Evolutionary conservation across 352 stramenopile species (phyloP).

Genomic region (Phytophthora pisi): DNA sequence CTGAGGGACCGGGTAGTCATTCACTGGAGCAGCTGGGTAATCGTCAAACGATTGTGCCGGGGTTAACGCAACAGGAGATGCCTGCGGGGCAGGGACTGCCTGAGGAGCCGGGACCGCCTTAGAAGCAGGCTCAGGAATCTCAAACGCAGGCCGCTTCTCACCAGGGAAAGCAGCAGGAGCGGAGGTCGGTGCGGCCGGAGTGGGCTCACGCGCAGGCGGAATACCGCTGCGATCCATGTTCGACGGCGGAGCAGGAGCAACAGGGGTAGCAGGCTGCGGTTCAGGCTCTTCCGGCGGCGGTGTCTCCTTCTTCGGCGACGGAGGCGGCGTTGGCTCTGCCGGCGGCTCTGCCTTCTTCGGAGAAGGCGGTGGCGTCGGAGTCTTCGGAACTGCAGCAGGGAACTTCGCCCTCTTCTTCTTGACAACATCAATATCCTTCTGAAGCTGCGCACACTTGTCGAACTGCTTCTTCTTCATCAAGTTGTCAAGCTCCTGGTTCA

Average conservation of each 20-base stretch:
- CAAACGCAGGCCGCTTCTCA: conserved; percentile 14
- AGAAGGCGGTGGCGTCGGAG: conserved; percentile 35
- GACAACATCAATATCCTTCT: conserved; percentile 82
- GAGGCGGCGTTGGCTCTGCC: conserved; percentile 27
- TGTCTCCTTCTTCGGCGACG: conserved; percentile 32
- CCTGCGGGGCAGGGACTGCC: conserved; percentile 10
- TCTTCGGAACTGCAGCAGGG: conserved; percentile 36
- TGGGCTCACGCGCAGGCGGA: conserved; percentile 13
- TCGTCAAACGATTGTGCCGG: conserved; percentile 27
- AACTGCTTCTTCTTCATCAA: conserved; percentile 88
- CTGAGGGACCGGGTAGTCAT: conserved; percentile 17
- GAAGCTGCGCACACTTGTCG: conserved; percentile 85
- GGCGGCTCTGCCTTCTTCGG: conserved; percentile 44
- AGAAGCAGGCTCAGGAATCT: conserved; percentile 8
- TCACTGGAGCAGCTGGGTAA: conserved; percentile 21
- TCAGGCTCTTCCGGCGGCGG: conserved; percentile 20
- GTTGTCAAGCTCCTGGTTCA: conserved; percentile 70
- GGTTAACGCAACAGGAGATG: conserved; percentile 20
- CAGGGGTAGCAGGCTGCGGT: conserved; percentile 14
- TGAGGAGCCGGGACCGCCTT: conserved; percentile 1
- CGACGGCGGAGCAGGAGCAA: conserved; percentile 33
- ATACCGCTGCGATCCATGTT: conserved; percentile 42
- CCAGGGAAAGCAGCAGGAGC: conserved; percentile 58
- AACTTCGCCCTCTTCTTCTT: conserved; percentile 78
- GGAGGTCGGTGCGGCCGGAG: conserved; percentile 42